Evolutionary conservation across 164 flowering plant genomes (phyloP).

Genomic region (Dillenia turbinata): DNA sequence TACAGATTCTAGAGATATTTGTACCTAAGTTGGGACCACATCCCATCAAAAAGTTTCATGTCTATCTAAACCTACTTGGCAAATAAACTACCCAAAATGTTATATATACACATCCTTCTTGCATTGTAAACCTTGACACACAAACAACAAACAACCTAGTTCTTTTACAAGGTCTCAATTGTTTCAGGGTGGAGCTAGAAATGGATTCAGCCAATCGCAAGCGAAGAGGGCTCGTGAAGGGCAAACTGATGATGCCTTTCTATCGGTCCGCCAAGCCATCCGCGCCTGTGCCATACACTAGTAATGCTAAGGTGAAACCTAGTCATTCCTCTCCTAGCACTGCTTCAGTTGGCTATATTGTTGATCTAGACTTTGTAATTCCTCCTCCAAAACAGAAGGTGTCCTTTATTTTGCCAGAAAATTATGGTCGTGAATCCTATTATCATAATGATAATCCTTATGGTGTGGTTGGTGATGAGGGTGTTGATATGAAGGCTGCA

Average conservation of each 20-base stretch:
- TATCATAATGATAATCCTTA: conserved; percentile 11
- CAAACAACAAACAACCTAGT: too few species aligned
- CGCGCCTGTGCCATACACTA: conserved; percentile 6
- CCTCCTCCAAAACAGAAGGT: conserved; percentile 27
- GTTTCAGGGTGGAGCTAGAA: not conserved
- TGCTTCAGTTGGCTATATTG: conserved; percentile 22
- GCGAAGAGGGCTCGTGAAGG: conserved; percentile 42
- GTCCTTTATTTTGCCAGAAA: conserved; percentile 16
- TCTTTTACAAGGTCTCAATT: not conserved
- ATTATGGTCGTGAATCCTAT: conserved; percentile 6
- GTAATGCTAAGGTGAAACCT: conserved; percentile 26
- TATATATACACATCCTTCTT: conserved; percentile 15
- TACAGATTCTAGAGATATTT: not conserved
- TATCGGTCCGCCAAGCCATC: conserved; percentile 26
- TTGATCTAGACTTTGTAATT: conserved; percentile 22
- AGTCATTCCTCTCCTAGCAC: conserved; percentile 16
- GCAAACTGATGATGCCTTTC: conserved; percentile 32
- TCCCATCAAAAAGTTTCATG: conserved; percentile 5
- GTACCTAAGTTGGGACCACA: conserved; percentile 1
- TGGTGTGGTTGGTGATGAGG: conserved; percentile 31
- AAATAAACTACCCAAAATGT: not conserved
- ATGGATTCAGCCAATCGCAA: conserved; percentile 36
- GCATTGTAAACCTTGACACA: not conserved
- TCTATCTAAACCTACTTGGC: conserved; percentile 1
- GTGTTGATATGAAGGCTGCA: conserved; percentile 47